Percentiles rank a stretch among this genome's conserved stretches.
Conservation (phyloP, 2,329 filamentous ascomycete species). For the Lanzia echinophila region DNA sequence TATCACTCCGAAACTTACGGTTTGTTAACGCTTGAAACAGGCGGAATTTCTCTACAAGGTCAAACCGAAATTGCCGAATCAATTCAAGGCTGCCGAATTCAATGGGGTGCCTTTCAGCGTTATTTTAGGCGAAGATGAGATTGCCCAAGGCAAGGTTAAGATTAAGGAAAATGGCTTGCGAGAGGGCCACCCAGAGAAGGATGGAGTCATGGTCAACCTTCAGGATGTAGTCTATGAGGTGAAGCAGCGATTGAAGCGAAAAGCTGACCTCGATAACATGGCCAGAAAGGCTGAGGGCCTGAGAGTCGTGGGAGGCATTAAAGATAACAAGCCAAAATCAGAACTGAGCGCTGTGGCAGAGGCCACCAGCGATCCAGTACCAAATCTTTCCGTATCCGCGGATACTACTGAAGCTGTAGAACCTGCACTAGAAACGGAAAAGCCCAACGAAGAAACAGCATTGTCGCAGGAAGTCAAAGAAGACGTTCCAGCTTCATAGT, state of each 20-base stretch:
- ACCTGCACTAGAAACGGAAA: not conserved
- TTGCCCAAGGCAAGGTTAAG: constrained; percentile 75
- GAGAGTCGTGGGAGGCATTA: constrained; percentile 28
- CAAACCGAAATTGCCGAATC: constrained; percentile 79
- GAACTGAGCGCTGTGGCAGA: constrained; percentile 15
- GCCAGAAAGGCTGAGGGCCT: constrained; percentile 25
- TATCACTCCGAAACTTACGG: constrained; percentile 6
- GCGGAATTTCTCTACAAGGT: constrained; percentile 85
- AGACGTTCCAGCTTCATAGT: constrained; percentile 23
- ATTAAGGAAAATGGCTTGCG: constrained; percentile 79
- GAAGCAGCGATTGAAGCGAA: constrained; percentile 40
- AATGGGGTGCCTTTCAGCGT: constrained; percentile 77
- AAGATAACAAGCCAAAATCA: constrained; percentile 13
- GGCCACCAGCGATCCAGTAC: not conserved
- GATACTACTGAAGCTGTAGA: not conserved
- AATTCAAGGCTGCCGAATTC: constrained; percentile 85
- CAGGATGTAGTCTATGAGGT: constrained; percentile 58
- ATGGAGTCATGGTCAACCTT: constrained; percentile 69
- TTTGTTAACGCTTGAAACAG: constrained; percentile 29
- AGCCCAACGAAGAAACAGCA: constrained; percentile 7
- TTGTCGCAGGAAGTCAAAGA: constrained; percentile 20
- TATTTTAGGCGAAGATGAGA: constrained; percentile 86
- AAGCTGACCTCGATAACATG: constrained; percentile 27
- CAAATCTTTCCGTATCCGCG: not conserved
- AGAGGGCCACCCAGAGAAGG: constrained; percentile 83